Conservation (phyloP, 2,329 filamentous ascomycete genomes). For the Alternaria ventricosa region DNA sequence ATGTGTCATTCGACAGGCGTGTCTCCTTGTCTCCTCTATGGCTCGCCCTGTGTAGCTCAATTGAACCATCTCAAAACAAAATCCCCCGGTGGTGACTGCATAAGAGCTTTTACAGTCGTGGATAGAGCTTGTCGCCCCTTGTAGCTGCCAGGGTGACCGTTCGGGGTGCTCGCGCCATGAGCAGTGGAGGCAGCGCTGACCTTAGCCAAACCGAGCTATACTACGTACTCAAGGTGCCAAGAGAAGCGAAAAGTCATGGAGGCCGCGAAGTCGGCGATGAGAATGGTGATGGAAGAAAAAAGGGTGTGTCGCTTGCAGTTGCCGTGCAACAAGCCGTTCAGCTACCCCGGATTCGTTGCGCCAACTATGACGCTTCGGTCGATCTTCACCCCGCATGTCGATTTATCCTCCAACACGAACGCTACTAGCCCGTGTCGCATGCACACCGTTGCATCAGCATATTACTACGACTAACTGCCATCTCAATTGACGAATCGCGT, state of each 20-base stretch:
- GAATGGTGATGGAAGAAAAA: not conserved
- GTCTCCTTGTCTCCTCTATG: not conserved
- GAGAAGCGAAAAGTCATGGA: not conserved
- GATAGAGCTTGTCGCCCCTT: not conserved
- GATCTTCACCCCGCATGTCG: slow-evolving; percentile 11
- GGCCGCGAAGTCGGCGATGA: not conserved
- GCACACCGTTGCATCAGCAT: slow-evolving; percentile 5
- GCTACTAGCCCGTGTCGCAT: not conserved
- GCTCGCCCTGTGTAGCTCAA: not conserved
- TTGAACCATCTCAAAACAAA: too few species aligned
- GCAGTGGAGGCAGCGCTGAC: not conserved
- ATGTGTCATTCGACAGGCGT: not conserved
- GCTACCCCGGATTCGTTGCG: not conserved
- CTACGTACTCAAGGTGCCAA: not conserved
- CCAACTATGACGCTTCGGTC: slow-evolving; percentile 3
- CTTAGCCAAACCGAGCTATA: not conserved
- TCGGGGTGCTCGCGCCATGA: not conserved
- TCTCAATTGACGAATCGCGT: not conserved
- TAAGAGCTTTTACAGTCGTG: not conserved
- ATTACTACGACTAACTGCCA: not conserved
- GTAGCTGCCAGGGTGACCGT: not conserved
- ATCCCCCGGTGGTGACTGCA: not conserved
- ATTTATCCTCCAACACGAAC: slow-evolving; percentile 1
- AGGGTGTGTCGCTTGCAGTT: not conserved
- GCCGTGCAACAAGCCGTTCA: not conserved